Evolutionary conservation across 495 filamentous ascomycete species (phyloP).

Genomic region (Letharia columbiana): DNA sequence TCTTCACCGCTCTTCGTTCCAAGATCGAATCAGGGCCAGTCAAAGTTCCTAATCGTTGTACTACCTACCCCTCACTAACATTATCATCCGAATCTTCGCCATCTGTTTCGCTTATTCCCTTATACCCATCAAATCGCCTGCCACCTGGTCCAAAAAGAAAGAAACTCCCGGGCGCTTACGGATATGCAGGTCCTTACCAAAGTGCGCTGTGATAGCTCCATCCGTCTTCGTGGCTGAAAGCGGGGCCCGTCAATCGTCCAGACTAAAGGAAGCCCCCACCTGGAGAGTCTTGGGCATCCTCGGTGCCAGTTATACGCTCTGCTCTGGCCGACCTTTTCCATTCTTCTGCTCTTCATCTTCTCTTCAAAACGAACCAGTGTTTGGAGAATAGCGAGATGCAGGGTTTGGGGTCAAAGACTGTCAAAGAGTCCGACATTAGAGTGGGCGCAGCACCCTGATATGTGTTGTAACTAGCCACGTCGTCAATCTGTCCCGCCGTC

Average conservation of each 20-base stretch:
- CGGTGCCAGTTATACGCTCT: not conserved
- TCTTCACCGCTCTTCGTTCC: conserved; percentile 6
- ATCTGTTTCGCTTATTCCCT: not conserved
- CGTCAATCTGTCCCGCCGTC: not conserved
- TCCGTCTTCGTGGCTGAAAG: not conserved
- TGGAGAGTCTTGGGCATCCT: too few species aligned
- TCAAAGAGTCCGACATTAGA: not conserved
- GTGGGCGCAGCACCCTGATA: not conserved
- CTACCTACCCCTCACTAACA: not conserved
- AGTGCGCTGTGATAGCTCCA: not conserved
- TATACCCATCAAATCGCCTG: not conserved
- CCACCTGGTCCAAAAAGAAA: not conserved
- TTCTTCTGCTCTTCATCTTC: not conserved
- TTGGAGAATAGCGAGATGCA: not conserved
- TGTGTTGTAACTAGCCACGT: not conserved
- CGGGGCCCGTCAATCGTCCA: not conserved
- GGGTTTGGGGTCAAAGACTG: not conserved
- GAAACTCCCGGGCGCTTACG: not conserved
- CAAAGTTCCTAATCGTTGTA: not conserved
- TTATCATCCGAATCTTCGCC: not conserved
- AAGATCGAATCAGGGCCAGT: not conserved
- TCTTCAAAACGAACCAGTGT: not conserved
- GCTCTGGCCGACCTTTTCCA: not conserved
- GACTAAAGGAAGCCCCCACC: not conserved
- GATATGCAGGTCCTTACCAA: conserved; percentile 2